phyloP scores from a whole-genome alignment of 1,139 yeast species.

The Candida tetrigidarum region DNA sequence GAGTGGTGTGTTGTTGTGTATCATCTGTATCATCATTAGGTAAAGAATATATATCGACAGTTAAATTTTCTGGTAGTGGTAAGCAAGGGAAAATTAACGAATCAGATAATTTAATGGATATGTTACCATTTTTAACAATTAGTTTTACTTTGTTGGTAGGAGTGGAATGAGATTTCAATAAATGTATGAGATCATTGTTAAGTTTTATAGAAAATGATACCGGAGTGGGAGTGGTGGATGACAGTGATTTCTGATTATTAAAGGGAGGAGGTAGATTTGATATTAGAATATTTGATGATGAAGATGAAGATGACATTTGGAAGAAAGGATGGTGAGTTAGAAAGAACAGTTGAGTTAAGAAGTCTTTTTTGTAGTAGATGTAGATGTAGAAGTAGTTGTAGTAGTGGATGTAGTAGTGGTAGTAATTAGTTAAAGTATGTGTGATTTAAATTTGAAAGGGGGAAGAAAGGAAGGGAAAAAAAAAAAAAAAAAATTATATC shows the following conservation, averaged over 20 bases:
- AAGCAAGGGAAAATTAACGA: slow-evolving; percentile 36
- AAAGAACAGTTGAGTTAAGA: too few species aligned
- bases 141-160: slow-evolving; percentile 31
- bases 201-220: slow-evolving; percentile 31
- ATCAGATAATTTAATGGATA: slow-evolving; percentile 37
- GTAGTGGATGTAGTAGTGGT: not conserved
- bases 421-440: not conserved
- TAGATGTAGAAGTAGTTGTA: not conserved
- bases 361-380: not conserved
- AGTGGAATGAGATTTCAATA: slow-evolving; percentile 20
- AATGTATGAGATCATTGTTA: slow-evolving; percentile 28
- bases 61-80: slow-evolving; percentile 39
- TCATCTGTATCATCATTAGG: slow-evolving; percentile 6
- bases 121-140: slow-evolving; percentile 39
- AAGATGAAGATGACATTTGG: not conserved
- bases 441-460: not conserved
- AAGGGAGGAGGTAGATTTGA: slow-evolving; percentile 11
- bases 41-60: slow-evolving; percentile 37
- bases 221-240: not conserved
- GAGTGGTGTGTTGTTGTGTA: not conserved
- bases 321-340: not conserved
- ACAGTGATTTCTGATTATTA: too few species aligned
- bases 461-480: not conserved
- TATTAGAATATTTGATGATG: slow-evolving; percentile 10
- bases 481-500: not conserved